A percentile compares a stretch with the other conserved stretches of the same genome.
Conservation (phyloP, 306 rosid genomes). For the Macrotyloma uniflorum region DNA sequence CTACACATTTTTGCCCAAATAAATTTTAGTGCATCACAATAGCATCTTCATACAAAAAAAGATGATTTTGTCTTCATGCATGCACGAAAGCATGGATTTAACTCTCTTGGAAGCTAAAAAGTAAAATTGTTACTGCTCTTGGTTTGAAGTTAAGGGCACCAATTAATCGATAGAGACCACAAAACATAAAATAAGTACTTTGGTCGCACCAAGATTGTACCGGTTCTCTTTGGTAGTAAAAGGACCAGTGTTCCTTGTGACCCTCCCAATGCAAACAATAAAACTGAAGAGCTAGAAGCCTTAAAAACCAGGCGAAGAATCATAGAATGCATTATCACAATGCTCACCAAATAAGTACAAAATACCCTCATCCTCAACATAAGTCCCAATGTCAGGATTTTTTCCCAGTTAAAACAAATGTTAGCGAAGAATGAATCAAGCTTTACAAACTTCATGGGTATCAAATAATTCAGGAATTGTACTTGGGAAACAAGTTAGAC, state of each 20-base stretch:
- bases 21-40: not conserved
- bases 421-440: constrained; percentile 12
- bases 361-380: not conserved
- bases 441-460: constrained; percentile 10
- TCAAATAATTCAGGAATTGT: constrained; percentile 6
- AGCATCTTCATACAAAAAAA: not conserved
- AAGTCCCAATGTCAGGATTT: not conserved
- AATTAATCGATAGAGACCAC: not conserved
- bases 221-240: not conserved
- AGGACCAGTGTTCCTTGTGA: not conserved
- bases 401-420: not conserved
- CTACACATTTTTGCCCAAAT: not conserved
- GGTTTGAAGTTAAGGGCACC: not conserved
- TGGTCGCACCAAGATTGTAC: not conserved
- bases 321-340: constrained; percentile 8
- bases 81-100: not conserved
- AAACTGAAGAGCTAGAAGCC: not conserved
- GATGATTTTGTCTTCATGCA: not conserved
- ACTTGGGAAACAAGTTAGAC: constrained; percentile 1
- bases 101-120: not conserved
- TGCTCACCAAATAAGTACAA: constrained; percentile 11
- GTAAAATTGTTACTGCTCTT: not conserved
- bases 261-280: not conserved
- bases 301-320: not conserved
- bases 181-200: not conserved